Conservation (phyloP, 2,329 filamentous ascomycete species). For the Calcarisporium arbuscula region DNA sequence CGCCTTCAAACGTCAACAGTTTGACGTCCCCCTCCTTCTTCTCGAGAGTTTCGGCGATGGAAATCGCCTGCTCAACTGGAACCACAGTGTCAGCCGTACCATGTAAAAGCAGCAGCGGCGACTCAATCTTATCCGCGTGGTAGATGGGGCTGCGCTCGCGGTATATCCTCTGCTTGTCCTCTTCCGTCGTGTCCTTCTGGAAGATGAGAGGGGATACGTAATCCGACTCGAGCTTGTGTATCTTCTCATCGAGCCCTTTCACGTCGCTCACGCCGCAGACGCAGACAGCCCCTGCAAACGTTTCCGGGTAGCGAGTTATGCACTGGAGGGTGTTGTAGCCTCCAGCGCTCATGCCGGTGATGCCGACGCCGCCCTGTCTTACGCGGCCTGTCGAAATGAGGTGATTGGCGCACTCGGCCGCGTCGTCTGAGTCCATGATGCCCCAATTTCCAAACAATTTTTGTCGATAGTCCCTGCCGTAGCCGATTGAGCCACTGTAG, state of each 20-base stretch:
- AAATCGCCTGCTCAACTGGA: conserved; percentile 47
- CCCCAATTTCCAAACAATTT: conserved; percentile 45
- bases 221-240: conserved; percentile 51
- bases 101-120: conserved; percentile 50
- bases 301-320: conserved; percentile 36
- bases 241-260: conserved; percentile 36
- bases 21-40: conserved; percentile 35
- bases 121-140: conserved; percentile 39
- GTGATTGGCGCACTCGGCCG: conserved; percentile 37
- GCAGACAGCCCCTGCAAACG: conserved; percentile 43
- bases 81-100: conserved; percentile 51
- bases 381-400: conserved; percentile 31
- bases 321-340: conserved; percentile 48
- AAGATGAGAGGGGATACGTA: conserved; percentile 41
- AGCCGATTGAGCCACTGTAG: conserved; percentile 45
- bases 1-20: conserved; percentile 40
- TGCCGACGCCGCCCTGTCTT: conserved; percentile 33
- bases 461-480: conserved; percentile 44
- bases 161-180: conserved; percentile 35
- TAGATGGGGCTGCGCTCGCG: conserved; percentile 42
- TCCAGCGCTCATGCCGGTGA: conserved; percentile 45
- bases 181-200: conserved; percentile 21
- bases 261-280: conserved; percentile 46
- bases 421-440: conserved; percentile 43
- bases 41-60: conserved; percentile 42